phyloP scores from a whole-genome alignment of 306 rosid genomes.

The Neltuma alba region DNA sequence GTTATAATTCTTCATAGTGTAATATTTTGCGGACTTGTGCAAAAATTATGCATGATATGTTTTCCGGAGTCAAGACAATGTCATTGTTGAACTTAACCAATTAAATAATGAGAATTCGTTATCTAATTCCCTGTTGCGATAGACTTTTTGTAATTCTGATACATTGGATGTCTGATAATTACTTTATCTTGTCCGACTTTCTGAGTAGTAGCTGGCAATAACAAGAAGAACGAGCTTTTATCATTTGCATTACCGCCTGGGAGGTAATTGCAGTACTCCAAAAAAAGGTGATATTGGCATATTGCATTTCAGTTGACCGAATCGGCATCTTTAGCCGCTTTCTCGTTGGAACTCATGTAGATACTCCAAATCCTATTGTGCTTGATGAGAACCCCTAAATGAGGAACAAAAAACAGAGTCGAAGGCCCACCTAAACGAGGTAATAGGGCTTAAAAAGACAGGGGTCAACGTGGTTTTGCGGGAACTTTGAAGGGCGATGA shows the following conservation, averaged over 20 bases:
- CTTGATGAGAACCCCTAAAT: not conserved
- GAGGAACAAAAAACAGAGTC: not conserved
- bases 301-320: not conserved
- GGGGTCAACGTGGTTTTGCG: not conserved
- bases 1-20: constrained; percentile 41
- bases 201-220: not conserved
- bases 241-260: not conserved
- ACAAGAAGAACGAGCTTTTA: not conserved
- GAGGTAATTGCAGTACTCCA: not conserved
- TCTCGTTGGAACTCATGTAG: not conserved
- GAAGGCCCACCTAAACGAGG: not conserved
- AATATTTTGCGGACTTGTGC: constrained; percentile 49
- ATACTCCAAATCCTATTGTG: not conserved
- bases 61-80: constrained; percentile 40
- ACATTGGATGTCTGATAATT: constrained; percentile 9
- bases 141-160: not conserved
- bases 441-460: not conserved
- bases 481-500: not conserved
- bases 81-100: constrained; percentile 33
- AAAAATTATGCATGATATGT: constrained; percentile 42
- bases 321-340: not conserved
- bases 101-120: constrained; percentile 44
- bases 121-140: constrained; percentile 11
- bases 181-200: not conserved
- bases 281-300: too few relatives aligned